Evolutionary conservation across 139 green algal species (phyloP).

Genomic region (Tetraselmis striata): DNA sequence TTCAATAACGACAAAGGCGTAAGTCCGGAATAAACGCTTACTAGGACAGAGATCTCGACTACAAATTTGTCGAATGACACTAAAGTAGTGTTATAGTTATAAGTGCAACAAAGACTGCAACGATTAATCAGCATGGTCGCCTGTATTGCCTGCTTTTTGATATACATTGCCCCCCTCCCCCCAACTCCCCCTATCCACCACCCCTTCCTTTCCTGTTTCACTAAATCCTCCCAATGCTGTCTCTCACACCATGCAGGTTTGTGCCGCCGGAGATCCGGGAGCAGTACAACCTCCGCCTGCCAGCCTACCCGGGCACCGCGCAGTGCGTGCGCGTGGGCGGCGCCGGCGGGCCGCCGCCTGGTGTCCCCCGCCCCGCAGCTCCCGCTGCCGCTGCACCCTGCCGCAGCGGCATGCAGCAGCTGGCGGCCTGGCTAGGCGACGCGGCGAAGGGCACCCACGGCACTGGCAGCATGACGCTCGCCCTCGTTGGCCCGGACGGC

Average conservation of each 20-base stretch:
- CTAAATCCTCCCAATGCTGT: too few species aligned
- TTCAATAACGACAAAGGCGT: too few species aligned
- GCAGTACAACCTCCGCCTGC: slow-evolving; percentile 70
- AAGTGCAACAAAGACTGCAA: too few species aligned
- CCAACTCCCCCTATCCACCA: too few species aligned
- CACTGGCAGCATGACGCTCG: background rate
- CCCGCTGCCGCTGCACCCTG: background rate
- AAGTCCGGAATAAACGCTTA: too few species aligned
- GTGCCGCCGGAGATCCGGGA: slow-evolving; percentile 65
- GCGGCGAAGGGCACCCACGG: background rate
- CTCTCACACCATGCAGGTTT: slow-evolving; percentile 67
- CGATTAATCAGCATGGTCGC: too few species aligned
- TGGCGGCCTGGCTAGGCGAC: background rate
- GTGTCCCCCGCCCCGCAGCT: background rate
- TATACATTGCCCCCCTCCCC: too few species aligned
- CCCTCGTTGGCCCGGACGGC: slow-evolving; percentile 10
- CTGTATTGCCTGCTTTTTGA: too few species aligned
- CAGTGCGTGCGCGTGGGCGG: slow-evolving; percentile 54
- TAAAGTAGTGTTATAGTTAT: too few species aligned
- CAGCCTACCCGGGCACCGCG: slow-evolving; percentile 58
- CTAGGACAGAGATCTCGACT: too few species aligned
- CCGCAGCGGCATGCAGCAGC: background rate
- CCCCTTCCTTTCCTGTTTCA: too few species aligned
- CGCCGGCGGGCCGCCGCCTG: background rate
- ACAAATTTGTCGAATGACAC: too few species aligned